Conservation (phyloP, 2,329 filamentous ascomycete genomes). For the Bipolaris victoriae region DNA sequence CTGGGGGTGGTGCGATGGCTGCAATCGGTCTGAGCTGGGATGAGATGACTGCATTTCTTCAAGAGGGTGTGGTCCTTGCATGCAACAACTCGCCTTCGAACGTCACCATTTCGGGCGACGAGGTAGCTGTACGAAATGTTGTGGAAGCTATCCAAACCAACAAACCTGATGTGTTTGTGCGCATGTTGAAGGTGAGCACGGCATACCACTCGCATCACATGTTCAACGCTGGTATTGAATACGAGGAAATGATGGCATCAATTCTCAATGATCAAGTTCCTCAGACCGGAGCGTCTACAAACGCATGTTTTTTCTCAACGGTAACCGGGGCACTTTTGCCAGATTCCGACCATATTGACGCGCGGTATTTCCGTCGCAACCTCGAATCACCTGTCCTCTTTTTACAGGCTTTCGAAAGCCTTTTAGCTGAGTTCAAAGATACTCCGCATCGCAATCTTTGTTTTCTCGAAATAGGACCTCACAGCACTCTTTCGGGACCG, state of each 20-base stretch:
- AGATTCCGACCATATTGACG: neutral
- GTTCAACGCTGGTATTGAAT: neutral
- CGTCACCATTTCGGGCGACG: neutral
- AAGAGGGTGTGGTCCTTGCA: neutral
- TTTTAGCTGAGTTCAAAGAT: neutral
- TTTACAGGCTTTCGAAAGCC: neutral
- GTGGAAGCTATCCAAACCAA: neutral
- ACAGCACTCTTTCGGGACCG: neutral
- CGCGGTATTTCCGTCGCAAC: neutral
- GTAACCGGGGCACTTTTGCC: neutral
- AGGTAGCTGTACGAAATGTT: neutral
- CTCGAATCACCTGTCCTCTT: neutral
- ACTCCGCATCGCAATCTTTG: neutral
- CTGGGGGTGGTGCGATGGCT: neutral
- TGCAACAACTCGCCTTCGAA: neutral
- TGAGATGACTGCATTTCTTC: neutral
- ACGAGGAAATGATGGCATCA: neutral
- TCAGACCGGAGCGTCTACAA: neutral
- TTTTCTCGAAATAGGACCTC: neutral
- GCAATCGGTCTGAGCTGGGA: neutral
- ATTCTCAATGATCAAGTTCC: neutral
- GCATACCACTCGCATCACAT: neutral
- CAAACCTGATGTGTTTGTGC: neutral
- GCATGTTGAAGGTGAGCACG: neutral
- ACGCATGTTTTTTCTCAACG: neutral